Base-by-base conservation (phyloP, 73 alveolate genomes). In the Symbiodinium natans region DNA sequence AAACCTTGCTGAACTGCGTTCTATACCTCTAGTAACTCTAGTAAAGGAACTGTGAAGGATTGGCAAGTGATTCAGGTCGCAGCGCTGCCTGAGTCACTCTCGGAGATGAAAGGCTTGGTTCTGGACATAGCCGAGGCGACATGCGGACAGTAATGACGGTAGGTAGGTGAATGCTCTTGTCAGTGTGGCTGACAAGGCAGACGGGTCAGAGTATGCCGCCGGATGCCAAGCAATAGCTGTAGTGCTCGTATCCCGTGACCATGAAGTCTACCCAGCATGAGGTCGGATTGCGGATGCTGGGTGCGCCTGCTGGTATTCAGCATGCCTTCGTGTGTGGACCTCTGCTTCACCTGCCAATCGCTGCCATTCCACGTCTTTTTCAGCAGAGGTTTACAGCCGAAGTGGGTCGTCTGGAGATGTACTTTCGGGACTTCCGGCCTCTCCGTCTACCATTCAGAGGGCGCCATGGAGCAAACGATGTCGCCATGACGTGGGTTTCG, bases 231-330 rank as follows among this genome's bases (percentile, higher is more conserved):
- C n/a, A n/a, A n/a, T n/a, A n/a, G n/a, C n/a, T n/a, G n/a, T n/a
- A 63, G 80, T 63, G 80, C 31, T 2, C n/a, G n/a, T n/a, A n/a
- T n/a, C n/a, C n/a, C n/a, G n/a, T n/a, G n/a, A n/a, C n/a, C n/a
- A n/a, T n/a, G n/a, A n/a, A n/a, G n/a, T n/a, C n/a, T n/a, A n/a
- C n/a, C n/a, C n/a, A n/a, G n/a, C n/a, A 42, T 21, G 88, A 84
- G 54, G 80, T 90, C 31, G 87, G 89, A 25, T n/a, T 90, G 80
- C 97, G 97, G 17, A 90, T 90, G 97, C 19, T 90, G 54, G 97
- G 97, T 19, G 97, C 97, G 41, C 97, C 97, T 2, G 97, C 97
- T 41, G 97, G 97, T 40, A 33, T 82, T 29, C 46, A 82, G 80
- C 80, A 39, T 36, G 39, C 89, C 0, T 36, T 82, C 40, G 38